These are phyloP conservation scores for Globisporangium spinosum DNA, from an alignment of 352 stramenopile genomes.

Conservation along the genomic window DNA sequence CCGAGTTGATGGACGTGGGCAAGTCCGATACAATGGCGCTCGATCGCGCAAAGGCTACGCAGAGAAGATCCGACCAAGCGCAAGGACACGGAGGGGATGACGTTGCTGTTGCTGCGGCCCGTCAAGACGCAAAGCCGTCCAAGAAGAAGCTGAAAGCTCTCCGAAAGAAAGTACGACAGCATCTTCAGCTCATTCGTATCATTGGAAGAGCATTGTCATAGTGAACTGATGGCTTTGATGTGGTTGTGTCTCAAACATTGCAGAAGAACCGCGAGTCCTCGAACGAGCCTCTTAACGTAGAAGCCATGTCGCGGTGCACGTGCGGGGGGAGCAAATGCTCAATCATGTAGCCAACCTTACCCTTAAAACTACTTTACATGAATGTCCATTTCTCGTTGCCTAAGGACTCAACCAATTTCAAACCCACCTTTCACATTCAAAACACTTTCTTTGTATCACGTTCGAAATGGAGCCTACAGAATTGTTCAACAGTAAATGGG, in stretches of 20 bases:
- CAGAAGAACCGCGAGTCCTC: constrained; percentile 17
- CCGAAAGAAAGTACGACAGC: constrained; percentile 16
- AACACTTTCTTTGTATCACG: not conserved
- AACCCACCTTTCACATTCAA: not conserved
- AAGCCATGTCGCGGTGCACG: constrained; percentile 64
- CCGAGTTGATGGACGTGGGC: constrained; percentile 23
- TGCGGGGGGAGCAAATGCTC: constrained; percentile 53
- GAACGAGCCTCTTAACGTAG: constrained; percentile 45
- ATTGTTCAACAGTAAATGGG: not conserved
- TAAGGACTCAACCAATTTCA: not conserved
- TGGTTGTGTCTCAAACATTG: not conserved
- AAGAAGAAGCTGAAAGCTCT: constrained; percentile 18
- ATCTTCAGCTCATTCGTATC: not conserved
- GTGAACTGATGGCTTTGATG: not conserved
- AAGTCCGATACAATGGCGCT: constrained; percentile 28
- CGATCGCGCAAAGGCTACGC: not conserved
- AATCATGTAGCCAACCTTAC: constrained; percentile 49
- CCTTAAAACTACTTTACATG: not conserved
- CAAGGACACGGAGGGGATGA: constrained; percentile 10
- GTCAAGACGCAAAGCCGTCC: constrained; percentile 15
- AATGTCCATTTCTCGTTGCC: not conserved
- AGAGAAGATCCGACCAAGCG: not conserved
- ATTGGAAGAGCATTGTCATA: not conserved
- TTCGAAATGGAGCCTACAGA: not conserved
- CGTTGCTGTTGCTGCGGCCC: not conserved